A percentile compares a stretch with the other conserved stretches of the same genome.
phyloP scores from a whole-genome alignment of 2,329 filamentous ascomycete genomes.

The Fusarium secorum region DNA sequence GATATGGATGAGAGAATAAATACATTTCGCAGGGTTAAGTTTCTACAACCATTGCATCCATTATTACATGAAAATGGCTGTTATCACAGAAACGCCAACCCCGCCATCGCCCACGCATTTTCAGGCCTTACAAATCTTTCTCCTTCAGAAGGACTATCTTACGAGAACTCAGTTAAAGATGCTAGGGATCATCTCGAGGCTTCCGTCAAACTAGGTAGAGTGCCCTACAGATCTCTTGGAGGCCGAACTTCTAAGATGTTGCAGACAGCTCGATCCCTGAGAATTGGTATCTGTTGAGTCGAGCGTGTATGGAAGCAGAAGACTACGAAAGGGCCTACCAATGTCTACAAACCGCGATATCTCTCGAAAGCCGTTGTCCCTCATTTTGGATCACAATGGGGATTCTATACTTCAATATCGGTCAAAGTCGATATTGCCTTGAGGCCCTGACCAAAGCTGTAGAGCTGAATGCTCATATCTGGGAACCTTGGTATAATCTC shows the following conservation, averaged over 20 bases:
- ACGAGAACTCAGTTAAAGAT: no score
- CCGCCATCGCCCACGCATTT: no score
- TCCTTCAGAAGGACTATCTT: no score
- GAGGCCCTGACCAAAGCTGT: neutral
- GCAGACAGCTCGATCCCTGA: neutral
- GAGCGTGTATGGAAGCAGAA: fast-evolving
- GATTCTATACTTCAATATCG: neutral
- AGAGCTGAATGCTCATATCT: neutral
- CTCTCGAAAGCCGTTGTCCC: fast-evolving
- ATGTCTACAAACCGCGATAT: fast-evolving
- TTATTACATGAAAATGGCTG: no score
- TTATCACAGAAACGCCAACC: no score
- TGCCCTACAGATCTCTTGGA: no score
- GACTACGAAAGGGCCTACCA: neutral
- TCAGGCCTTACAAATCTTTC: no score
- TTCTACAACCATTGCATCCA: no score
- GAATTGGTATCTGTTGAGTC: neutral
- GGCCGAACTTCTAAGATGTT: neutral
- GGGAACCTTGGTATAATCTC: neutral
- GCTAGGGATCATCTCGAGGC: no score
- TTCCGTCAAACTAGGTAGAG: no score
- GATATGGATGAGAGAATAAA: neutral
- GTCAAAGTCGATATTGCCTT: neutral
- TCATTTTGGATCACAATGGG: neutral
- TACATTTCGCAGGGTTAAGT: neutral